Conservation (phyloP, 345 rosid genomes). For the Populus simonii region DNA sequence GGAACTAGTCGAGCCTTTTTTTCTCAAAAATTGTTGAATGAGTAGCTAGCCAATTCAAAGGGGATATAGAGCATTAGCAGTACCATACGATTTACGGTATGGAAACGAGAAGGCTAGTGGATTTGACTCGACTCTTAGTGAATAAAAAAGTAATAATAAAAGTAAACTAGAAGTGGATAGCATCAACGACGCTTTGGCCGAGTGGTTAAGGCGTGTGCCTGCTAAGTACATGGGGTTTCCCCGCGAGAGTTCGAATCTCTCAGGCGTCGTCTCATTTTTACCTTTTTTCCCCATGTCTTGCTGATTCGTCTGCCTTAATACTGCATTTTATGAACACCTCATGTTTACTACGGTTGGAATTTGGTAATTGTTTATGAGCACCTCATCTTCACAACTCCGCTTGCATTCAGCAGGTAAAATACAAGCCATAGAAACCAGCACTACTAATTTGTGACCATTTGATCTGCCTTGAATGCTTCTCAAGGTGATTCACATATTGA, state of each 20-base stretch:
- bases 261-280: conserved; percentile 40
- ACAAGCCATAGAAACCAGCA: no score
- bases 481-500: neutral
- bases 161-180: fast-evolving
- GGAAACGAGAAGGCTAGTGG: neutral
- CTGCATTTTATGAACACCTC: neutral
- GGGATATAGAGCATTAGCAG: neutral
- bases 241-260: conserved; percentile 81
- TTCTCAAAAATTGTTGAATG: neutral
- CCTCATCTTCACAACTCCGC: no score
- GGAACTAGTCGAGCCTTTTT: neutral
- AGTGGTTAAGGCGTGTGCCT: conserved; percentile 91
- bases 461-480: neutral
- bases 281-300: neutral
- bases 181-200: conserved; percentile 63
- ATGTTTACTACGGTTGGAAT: no score
- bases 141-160: no score
- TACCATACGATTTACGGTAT: neutral
- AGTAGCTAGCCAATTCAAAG: neutral
- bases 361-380: no score
- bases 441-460: neutral
- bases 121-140: no score
- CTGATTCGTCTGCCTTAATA: neutral
- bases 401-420: no score
- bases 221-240: conserved; percentile 80